These are phyloP conservation scores for Vaucheria bursata DNA, from an alignment of 352 stramenopile genomes.

Conservation along the genomic window DNA sequence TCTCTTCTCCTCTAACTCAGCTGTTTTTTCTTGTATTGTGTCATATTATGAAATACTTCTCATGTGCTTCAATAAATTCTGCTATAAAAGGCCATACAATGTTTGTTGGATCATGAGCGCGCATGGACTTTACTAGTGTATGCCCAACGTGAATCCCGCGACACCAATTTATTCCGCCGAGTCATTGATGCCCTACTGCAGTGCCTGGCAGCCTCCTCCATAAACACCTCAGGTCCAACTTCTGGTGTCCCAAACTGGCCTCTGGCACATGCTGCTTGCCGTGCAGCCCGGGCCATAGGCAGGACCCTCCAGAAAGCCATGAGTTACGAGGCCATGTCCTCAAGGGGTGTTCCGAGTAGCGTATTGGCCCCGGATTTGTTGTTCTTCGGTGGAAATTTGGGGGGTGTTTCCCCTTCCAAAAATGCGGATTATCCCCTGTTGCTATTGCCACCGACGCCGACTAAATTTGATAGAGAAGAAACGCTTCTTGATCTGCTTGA, in stretches of 20 bases:
- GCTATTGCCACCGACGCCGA: too few species aligned
- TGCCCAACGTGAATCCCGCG: constrained; percentile 28
- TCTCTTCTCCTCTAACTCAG: too few species aligned
- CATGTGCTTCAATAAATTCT: too few species aligned
- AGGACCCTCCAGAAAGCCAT: constrained; percentile 34
- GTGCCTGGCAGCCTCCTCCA: constrained; percentile 5
- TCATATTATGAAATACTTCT: too few species aligned
- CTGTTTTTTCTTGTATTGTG: too few species aligned
- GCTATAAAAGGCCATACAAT: constrained; percentile 39
- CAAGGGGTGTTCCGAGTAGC: neutral
- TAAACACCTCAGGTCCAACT: neutral
- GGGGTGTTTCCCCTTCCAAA: too few species aligned
- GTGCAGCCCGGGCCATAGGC: constrained; percentile 23
- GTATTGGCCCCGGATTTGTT: too few species aligned
- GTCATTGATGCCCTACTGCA: constrained; percentile 31
- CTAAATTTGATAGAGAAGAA: too few species aligned
- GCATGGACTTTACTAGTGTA: constrained; percentile 36
- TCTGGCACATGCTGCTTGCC: constrained; percentile 37
- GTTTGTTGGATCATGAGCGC: constrained; percentile 34
- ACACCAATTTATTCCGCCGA: constrained; percentile 30
- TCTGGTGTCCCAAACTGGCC: constrained; percentile 21
- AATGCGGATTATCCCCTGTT: too few species aligned
- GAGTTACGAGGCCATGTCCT: constrained; percentile 6
- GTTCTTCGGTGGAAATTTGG: too few species aligned
- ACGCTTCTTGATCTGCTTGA: too few species aligned